phyloP scores from a whole-genome alignment of 768 basidiomycete species.

The Tricholoma terreum region DNA sequence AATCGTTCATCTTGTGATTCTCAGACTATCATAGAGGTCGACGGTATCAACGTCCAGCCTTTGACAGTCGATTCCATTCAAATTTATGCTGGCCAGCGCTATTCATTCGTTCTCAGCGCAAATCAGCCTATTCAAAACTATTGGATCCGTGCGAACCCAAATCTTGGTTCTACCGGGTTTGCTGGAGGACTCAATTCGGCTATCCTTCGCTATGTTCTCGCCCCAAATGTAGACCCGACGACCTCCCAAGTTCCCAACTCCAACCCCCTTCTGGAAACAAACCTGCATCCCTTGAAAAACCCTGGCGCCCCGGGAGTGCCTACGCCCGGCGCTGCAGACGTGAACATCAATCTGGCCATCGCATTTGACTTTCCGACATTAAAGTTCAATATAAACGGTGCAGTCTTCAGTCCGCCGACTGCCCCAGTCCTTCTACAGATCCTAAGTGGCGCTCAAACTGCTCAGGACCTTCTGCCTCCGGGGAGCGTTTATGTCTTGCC shows the following conservation, averaged over 20 bases:
- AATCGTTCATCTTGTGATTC: not conserved
- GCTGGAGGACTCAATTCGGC: slow-evolving; percentile 38
- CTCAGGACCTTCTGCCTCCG: slow-evolving; percentile 26
- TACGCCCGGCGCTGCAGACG: slow-evolving; percentile 31
- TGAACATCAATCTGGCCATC: slow-evolving; percentile 19
- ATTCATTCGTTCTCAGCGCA: slow-evolving; percentile 35
- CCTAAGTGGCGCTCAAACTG: slow-evolving; percentile 30
- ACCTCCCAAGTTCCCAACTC: slow-evolving; percentile 14
- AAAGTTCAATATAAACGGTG: slow-evolving; percentile 28
- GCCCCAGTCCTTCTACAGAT: slow-evolving; percentile 41
- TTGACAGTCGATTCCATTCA: slow-evolving; percentile 32
- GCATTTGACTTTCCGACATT: slow-evolving; percentile 30
- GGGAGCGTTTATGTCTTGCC: slow-evolving; percentile 35
- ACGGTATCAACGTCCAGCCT: slow-evolving; percentile 26
- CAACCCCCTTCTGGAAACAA: slow-evolving; percentile 26
- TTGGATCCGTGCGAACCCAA: slow-evolving; percentile 30
- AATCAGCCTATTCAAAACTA: slow-evolving; percentile 37
- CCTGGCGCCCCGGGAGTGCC: slow-evolving; percentile 25
- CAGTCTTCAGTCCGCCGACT: slow-evolving; percentile 24
- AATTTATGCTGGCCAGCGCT: slow-evolving; percentile 41
- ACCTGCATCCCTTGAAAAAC: slow-evolving; percentile 19
- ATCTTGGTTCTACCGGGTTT: slow-evolving; percentile 19
- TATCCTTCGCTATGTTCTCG: slow-evolving; percentile 40
- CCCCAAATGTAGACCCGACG: slow-evolving; percentile 25
- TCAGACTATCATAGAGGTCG: slow-evolving; percentile 33